A percentile compares a stretch with the other conserved stretches of the same genome.
phyloP scores from a whole-genome alignment of 1,139 yeast genomes.

The Debaryomyces singareniensis region DNA sequence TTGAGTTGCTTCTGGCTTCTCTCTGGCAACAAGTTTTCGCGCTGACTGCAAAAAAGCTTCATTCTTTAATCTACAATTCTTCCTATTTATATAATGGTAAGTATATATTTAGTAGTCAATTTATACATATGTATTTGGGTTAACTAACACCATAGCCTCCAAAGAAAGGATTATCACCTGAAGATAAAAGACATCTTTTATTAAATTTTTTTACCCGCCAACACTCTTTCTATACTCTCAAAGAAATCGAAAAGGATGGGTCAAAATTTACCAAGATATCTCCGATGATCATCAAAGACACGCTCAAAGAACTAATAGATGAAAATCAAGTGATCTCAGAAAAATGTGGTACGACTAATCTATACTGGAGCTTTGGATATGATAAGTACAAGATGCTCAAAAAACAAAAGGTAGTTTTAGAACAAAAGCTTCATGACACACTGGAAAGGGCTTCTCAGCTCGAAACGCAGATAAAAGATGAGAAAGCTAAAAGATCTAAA shows the following conservation, averaged over 20 bases:
- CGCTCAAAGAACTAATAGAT: slow-evolving; percentile 39
- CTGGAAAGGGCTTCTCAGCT: slow-evolving; percentile 4
- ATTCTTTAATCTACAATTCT: too few relatives aligned
- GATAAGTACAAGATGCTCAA: slow-evolving; percentile 17
- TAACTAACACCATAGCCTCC: too few relatives aligned
- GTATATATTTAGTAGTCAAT: too few relatives aligned
- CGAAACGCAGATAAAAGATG: slow-evolving; percentile 4
- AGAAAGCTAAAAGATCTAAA: slow-evolving; percentile 3
- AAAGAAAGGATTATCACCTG: slow-evolving; percentile 26
- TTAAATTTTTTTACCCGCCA: slow-evolving; percentile 34
- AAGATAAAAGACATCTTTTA: slow-evolving; percentile 33
- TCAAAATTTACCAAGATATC: slow-evolving; percentile 41
- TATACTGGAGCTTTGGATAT: slow-evolving; percentile 49
- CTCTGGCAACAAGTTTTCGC: too few relatives aligned
- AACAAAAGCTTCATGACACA: slow-evolving; percentile 8
- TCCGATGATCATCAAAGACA: slow-evolving; percentile 45
- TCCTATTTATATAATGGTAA: too few relatives aligned
- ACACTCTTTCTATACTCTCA: slow-evolving; percentile 39
- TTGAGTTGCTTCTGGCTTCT: too few relatives aligned
- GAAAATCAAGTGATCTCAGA: slow-evolving; percentile 41
- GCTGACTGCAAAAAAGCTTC: too few relatives aligned
- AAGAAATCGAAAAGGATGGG: slow-evolving; percentile 42
- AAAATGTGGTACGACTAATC: slow-evolving; percentile 48
- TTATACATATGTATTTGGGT: too few relatives aligned
- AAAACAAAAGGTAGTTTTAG: slow-evolving; percentile 10